Percentiles rank a stretch among this genome's conserved stretches.
These are phyloP conservation scores for Boletus tomentosulus DNA, from an alignment of 768 basidiomycete genomes.

Conservation along the genomic window DNA sequence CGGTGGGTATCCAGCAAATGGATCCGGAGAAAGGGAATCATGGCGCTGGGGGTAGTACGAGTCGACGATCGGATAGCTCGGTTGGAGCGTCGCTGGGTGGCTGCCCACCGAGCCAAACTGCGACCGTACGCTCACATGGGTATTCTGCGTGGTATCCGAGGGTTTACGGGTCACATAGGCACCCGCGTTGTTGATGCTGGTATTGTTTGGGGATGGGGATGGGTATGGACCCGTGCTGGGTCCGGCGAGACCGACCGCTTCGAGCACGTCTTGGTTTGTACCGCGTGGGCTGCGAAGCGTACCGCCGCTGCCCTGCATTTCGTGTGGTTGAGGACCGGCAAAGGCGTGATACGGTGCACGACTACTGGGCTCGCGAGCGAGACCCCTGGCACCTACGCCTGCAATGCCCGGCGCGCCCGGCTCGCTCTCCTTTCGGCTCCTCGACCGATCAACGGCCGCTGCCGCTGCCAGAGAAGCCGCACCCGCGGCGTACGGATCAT, in stretches of 20 bases:
- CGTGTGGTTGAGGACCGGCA: constrained; percentile 24
- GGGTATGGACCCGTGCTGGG: not conserved
- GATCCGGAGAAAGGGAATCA: constrained; percentile 20
- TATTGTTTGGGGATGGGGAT: not conserved
- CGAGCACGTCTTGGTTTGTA: constrained; percentile 24
- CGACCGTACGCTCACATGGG: constrained; percentile 22
- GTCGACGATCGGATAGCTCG: constrained; percentile 23
- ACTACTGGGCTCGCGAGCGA: constrained; percentile 26
- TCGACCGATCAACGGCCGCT: constrained; percentile 17
- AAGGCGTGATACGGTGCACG: constrained; percentile 38
- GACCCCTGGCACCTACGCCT: constrained; percentile 32
- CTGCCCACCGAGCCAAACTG: constrained; percentile 20
- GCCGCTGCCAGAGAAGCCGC: constrained; percentile 19
- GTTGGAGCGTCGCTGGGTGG: constrained; percentile 16
- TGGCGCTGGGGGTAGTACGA: constrained; percentile 22
- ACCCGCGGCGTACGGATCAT: constrained; percentile 33
- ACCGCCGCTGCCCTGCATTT: constrained; percentile 10
- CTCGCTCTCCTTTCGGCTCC: constrained; percentile 29
- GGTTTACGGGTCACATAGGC: constrained; percentile 21
- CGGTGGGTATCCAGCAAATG: constrained; percentile 30
- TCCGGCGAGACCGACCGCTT: constrained; percentile 25
- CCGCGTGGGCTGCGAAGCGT: constrained; percentile 20
- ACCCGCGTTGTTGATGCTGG: not conserved
- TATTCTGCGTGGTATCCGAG: constrained; percentile 26
- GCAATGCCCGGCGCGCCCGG: constrained; percentile 39